Base-by-base conservation (phyloP, 495 filamentous ascomycete genomes). In the Pseudevernia furfuracea region DNA sequence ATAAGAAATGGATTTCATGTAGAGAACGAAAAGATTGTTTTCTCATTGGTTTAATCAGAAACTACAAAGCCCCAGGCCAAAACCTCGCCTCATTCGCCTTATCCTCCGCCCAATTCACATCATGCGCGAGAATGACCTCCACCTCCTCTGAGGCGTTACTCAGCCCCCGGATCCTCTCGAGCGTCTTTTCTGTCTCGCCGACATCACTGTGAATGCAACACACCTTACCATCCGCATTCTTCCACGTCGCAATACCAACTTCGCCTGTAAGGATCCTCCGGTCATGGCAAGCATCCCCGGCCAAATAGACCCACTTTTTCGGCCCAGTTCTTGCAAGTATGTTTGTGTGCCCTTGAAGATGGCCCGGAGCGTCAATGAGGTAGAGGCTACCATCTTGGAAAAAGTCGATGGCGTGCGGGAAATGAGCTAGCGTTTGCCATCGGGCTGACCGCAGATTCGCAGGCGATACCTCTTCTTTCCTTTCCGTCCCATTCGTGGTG, bases 161-260 rank as follows among this genome's bases (percentile, higher is more conserved):
- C 7, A 39, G 11, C 37, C 4, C 19, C n/a, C 25, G 23, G 15
- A 59, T 59, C 58, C 21, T 37, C n/a, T 39, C 41, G 9, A 59
- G 17, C 34, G 58, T 43, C 25, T 43, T 39, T 28, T 59, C 58
- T 21, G 36, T 39, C 21, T 17, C 19, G 1, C 2, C 0, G 11
- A 39, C 41, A 25, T 59, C 32, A 28, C 41, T n/a, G 28, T 59
- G 58, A 25, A 59, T 59, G 10, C 58, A 59, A 12, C 37, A 37
- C 11, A 59, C 21, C 21, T 43, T 37, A 1, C 58, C 34, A 8
- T 28, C 41, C 12, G 25, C 58, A 5, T 43, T 43, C 37, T 59
- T 21, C 58, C 58, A 59, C 37, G 58, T 59, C 37, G 58, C 58
- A n/a, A 59, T 59, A n/a, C 32, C 58, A 1, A 23, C 41, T n/a